A percentile compares a stretch with the other conserved stretches of the same genome.
phyloP scores from a whole-genome alignment of 345 rosid genomes.

The Kernera saxatilis region DNA sequence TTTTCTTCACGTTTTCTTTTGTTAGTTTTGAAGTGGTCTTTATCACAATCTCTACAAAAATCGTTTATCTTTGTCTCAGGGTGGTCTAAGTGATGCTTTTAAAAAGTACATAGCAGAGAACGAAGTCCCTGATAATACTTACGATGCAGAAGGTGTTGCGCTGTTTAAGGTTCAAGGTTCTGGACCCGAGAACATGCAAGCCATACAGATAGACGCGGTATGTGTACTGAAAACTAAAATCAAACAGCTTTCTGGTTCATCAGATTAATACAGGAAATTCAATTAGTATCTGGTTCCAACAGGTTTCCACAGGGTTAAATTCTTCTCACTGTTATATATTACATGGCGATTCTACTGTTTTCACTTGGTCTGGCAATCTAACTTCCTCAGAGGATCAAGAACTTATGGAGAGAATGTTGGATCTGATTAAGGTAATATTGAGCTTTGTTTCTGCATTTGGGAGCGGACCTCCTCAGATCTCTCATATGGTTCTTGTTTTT shows the following conservation, averaged over 20 bases:
- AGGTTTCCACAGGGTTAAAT: constrained; percentile 86
- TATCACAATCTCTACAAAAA: not conserved
- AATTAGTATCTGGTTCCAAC: constrained; percentile 17
- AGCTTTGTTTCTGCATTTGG: not conserved
- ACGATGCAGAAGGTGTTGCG: constrained; percentile 72
- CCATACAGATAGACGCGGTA: constrained; percentile 95
- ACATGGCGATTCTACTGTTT: constrained; percentile 68
- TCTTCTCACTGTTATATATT: constrained; percentile 91
- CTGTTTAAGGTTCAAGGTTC: constrained; percentile 88
- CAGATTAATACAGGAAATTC: not conserved
- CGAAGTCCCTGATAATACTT: constrained; percentile 74
- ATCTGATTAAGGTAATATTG: constrained; percentile 75
- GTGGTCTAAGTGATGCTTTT: constrained; percentile 86
- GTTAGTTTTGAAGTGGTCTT: not conserved
- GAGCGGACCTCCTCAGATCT: constrained; percentile 4
- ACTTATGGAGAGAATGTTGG: constrained; percentile 89
- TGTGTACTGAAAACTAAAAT: constrained; percentile 1
- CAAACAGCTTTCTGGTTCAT: not conserved
- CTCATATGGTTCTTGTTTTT: constrained; percentile 15
- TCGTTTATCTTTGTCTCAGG: constrained; percentile 40
- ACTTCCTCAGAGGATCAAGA: constrained; percentile 72
- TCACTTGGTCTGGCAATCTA: constrained; percentile 90
- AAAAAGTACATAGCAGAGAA: constrained; percentile 68
- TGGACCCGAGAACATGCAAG: constrained; percentile 99
- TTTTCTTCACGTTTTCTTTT: not conserved